Percentiles rank a stretch among this genome's conserved stretches.
These are phyloP conservation scores for Rhododendron ovatum DNA, from an alignment of 148 eudicot species.

Conservation along the genomic window DNA sequence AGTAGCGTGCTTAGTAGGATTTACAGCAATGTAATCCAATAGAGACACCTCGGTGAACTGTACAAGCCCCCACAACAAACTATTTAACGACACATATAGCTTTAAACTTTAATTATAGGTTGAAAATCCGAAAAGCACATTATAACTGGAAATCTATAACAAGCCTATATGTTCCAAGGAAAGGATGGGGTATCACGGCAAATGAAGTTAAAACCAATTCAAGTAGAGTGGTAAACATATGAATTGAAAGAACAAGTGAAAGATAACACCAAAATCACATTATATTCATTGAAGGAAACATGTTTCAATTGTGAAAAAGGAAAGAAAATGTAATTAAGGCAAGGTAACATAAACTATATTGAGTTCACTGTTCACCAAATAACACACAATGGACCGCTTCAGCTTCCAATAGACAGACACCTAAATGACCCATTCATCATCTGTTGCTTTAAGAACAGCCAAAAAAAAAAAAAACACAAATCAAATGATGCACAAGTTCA, in stretches of 20 bases:
- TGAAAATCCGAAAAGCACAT: neutral
- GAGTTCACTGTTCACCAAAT: neutral
- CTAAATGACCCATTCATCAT: neutral
- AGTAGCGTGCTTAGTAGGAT: constrained; percentile 38
- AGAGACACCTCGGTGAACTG: constrained; percentile 44
- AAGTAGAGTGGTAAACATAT: neutral
- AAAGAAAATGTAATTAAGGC: neutral
- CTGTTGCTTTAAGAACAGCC: neutral
- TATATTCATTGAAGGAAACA: neutral
- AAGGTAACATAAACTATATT: neutral
- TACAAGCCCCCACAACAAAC: neutral
- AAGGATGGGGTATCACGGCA: neutral
- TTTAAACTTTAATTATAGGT: neutral
- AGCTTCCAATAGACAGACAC: neutral
- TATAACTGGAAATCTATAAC: neutral
- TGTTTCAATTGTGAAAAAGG: neutral
- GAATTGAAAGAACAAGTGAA: neutral
- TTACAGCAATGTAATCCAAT: constrained; percentile 51
- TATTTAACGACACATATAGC: neutral
- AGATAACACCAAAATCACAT: neutral
- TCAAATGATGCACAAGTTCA: neutral
- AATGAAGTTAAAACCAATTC: neutral
- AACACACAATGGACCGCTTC: neutral
- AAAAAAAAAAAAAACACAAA: neutral
- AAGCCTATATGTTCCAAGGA: neutral